Conservation (phyloP, 192 early-diverging fungal genomes). For the Jimgerdemannia lactiflua region DNA sequence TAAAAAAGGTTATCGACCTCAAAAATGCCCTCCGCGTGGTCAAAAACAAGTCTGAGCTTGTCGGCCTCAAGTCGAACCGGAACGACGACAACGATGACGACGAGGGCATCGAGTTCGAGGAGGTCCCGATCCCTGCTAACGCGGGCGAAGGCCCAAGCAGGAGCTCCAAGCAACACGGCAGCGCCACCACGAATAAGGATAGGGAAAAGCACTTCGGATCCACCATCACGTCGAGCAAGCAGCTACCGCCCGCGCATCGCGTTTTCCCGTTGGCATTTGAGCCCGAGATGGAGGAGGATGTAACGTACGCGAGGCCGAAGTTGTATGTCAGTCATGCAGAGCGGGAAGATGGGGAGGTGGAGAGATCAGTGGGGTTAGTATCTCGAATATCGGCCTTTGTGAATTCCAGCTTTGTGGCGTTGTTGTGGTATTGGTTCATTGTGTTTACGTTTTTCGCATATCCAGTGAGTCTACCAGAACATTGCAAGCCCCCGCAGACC, state of each 20-base stretch:
- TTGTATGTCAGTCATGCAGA: background rate
- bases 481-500: background rate
- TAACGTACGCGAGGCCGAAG: constrained; percentile 23
- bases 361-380: too few relatives aligned
- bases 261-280: constrained; percentile 33
- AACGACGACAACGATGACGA: constrained; percentile 30
- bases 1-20: constrained; percentile 36
- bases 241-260: constrained; percentile 25
- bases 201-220: background rate
- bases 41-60: constrained; percentile 28
- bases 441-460: background rate
- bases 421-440: too few relatives aligned
- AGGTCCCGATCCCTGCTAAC: constrained; percentile 26
- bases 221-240: background rate
- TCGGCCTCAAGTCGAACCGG: constrained; percentile 30
- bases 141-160: constrained; percentile 17
- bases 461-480: background rate
- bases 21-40: constrained; percentile 33
- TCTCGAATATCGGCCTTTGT: too few relatives aligned
- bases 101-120: constrained; percentile 39
- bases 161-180: constrained; percentile 20
- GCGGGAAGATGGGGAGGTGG: too few relatives aligned
- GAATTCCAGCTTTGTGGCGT: too few relatives aligned
- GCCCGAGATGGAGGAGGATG: constrained; percentile 35
- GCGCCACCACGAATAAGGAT: background rate